Base-by-base conservation (phyloP, 176 grass and related monocot species). In the Cocos nucifera region DNA sequence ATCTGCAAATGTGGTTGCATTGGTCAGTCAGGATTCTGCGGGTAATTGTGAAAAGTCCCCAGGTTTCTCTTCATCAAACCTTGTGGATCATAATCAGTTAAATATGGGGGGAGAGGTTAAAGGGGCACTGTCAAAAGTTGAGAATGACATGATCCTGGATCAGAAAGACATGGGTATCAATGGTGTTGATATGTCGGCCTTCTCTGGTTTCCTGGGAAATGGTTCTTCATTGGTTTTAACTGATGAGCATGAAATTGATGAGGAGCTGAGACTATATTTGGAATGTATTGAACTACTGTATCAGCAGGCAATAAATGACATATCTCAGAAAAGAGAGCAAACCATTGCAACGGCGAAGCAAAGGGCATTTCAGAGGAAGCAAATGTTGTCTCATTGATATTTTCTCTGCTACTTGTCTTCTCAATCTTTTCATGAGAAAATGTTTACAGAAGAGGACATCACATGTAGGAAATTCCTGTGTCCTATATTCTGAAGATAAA, bases 301-400 rank as follows among this genome's bases (percentile, higher is more conserved):
- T 65, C 48, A 65, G 48, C 62, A 65, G 21, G 19, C 62, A 65
- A 65, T 65, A 65, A 65, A 25, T 19, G 48, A 65, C 32, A 24
- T 65, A 51, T 17, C 19, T 25, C 44, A 21, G 9, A 50, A 65
- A 51, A 65, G 35, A 24, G 35, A 50, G 44, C 48, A 51, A 51
- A 48, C 48, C 23, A 24, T 65, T 65, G 48, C 62, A 51, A 17
- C 3, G 20, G 62, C 19, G 6, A 49, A 65, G 44, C 22, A 4
- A n/a, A 65, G 62, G 20, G 35, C 35, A 65, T n/a, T 8, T 16
- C 62, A 17, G 35, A 50, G 22, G 39, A 65, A 65, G 48, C 44
- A 65, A 30, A 14, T 12, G 1, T 44, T 44, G 35, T 15, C 1
- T 61, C 26, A 12, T 29, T 61, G 58, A 61, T 59, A 17, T n/a